A percentile compares a stretch with the other conserved stretches of the same genome.
phyloP scores from a whole-genome alignment of 805 yeast species.

The Sungouiella thailandica region DNA sequence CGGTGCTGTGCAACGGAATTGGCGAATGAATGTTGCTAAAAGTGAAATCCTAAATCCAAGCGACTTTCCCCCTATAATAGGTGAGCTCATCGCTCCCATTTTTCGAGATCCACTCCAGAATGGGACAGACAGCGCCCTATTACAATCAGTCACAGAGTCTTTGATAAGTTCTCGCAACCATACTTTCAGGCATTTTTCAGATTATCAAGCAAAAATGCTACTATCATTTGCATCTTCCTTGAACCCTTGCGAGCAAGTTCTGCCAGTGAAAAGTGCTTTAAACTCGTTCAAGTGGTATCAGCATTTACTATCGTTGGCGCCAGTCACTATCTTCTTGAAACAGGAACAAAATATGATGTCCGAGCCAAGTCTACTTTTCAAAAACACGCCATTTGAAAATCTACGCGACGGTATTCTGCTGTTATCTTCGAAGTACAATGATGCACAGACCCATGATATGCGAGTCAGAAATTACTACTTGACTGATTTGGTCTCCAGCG shows the following conservation, averaged over 20 bases:
- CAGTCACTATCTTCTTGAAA: conserved; percentile 25
- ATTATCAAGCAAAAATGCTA: conserved; percentile 22
- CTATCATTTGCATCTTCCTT: conserved; percentile 23
- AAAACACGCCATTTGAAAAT: conserved; percentile 17
- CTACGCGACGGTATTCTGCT: conserved; percentile 10
- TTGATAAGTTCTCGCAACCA: background rate
- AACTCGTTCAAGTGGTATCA: conserved; percentile 28
- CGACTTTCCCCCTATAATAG: conserved; percentile 22
- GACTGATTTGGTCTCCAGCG: conserved; percentile 24
- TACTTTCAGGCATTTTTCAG: conserved; percentile 16
- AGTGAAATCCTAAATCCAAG: conserved; percentile 8
- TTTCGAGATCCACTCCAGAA: conserved; percentile 16
- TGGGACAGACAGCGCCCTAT: no score
- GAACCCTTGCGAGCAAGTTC: conserved; percentile 15
- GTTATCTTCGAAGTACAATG: conserved; percentile 7
- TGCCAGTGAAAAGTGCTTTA: conserved; percentile 4
- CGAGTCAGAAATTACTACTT: conserved; percentile 27
- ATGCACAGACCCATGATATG: conserved; percentile 4
- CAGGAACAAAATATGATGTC: conserved; percentile 26
- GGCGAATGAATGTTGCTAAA: background rate
- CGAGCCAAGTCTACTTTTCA: conserved; percentile 17
- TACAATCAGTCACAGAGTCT: no score
- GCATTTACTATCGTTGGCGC: conserved; percentile 23
- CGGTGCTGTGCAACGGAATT: background rate
- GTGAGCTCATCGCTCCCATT: conserved; percentile 14